Evolutionary conservation across 306 rosid species (phyloP).

Genomic region (Cyamopsis tetragonoloba): DNA sequence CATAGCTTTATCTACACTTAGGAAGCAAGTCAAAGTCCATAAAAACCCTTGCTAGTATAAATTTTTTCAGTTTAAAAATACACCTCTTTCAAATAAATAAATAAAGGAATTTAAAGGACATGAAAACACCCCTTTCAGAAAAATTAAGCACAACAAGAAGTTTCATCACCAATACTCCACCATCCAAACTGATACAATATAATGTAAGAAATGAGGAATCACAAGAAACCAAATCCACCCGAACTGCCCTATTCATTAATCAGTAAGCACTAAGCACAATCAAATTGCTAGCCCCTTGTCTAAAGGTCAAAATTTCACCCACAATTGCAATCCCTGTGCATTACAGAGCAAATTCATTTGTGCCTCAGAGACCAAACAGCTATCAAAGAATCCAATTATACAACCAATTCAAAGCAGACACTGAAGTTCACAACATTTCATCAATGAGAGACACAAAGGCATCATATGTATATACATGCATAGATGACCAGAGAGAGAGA

Average conservation of each 20-base stretch:
- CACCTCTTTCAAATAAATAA: not conserved
- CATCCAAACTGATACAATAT: not conserved
- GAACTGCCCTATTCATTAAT: not conserved
- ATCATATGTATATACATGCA: not conserved
- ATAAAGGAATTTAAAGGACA: conserved; percentile 3
- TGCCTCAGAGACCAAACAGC: not conserved
- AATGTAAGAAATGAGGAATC: not conserved
- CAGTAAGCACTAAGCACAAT: conserved; percentile 3
- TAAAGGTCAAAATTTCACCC: not conserved
- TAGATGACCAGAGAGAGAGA: not conserved
- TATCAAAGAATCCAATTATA: conserved; percentile 2
- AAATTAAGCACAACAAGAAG: not conserved
- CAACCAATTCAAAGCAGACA: conserved; percentile 14
- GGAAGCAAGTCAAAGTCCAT: not conserved
- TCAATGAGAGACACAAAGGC: not conserved
- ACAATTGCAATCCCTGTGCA: not conserved
- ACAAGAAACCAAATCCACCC: not conserved
- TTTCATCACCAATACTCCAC: not conserved
- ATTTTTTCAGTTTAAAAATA: not conserved
- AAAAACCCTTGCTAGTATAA: not conserved
- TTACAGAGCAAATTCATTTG: not conserved
- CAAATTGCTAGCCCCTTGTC: not conserved
- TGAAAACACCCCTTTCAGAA: conserved; percentile 16
- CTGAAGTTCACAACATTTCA: not conserved
- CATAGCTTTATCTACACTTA: no score